Base-by-base conservation (phyloP, 148 eudicot species). In the Rhododendron griersonianum region DNA sequence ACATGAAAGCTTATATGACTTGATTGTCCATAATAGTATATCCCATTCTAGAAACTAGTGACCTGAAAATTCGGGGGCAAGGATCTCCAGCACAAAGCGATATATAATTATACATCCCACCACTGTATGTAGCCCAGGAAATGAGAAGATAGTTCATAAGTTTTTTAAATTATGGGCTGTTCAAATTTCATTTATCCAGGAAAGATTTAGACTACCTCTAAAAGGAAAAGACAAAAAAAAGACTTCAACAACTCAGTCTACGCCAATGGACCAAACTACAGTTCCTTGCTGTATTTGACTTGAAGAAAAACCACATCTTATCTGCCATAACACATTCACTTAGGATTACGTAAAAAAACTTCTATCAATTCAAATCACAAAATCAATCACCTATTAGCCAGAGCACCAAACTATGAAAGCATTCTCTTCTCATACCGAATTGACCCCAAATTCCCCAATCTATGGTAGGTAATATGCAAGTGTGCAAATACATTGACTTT, bases 51-150 rank as follows among this genome's bases (percentile, higher is more conserved):
- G 80, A 86, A 78, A 96, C 92, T 11, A 98, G 98, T 73, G 98
- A 95, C 88, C 95, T 92, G 87, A 93, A 95, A 80, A 95, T 90
- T 25, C 95, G 96, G 59, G 99, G 98, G 81, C 99, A 96, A 44
- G 98, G 98, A 82, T 96, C 99, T 84, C 99, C 98, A 85, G 91
- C 88, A 88, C 98, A 93, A 89, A 93, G 98, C 83, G 95, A 95
- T 82, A 96, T 90, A 88, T 94, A 95, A 80, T 98, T 98, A 82
- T 96, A 91, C 99, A 96, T 95, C 86, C 98, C 99, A 87, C 94
- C 95, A 90, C 98, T 96, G 98, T 94, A 94, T 80, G 87, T 81
- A 92, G 83, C 86, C 90, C 87, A 80, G 65, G 37, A 88, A 83
- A 90, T 91, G 82, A 92, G 91, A 69, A 88, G 84, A 90, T 57